These are phyloP conservation scores for Moringa oleifera DNA, from an alignment of 345 rosid genomes.

Conservation along the genomic window DNA sequence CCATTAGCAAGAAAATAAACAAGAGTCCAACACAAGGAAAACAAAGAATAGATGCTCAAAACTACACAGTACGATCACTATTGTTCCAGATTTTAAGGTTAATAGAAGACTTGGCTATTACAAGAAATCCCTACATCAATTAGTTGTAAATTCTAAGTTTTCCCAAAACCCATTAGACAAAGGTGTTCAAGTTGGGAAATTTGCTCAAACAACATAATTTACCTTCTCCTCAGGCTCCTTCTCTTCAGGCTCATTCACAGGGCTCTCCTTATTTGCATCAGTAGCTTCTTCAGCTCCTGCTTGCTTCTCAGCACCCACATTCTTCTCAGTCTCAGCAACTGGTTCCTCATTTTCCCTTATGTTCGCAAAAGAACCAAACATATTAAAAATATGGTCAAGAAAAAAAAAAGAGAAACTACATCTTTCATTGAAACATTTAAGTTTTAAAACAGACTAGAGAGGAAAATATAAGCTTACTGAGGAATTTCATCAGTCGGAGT, in stretches of 20 bases:
- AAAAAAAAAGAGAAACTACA: not conserved
- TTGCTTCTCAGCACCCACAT: slow-evolving; percentile 48
- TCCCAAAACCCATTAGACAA: too few relatives aligned
- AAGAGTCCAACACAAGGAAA: too few relatives aligned
- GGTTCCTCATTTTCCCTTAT: slow-evolving; percentile 67
- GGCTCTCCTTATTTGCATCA: slow-evolving; percentile 67
- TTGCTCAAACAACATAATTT: not conserved
- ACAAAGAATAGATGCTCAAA: too few relatives aligned
- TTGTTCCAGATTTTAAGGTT: too few relatives aligned
- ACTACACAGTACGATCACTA: too few relatives aligned
- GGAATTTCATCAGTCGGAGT: slow-evolving; percentile 65
- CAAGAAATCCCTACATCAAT: too few relatives aligned
- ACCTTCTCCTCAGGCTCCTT: slow-evolving; percentile 94
- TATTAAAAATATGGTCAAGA: not conserved
- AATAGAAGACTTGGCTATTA: too few relatives aligned
- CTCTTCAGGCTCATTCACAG: slow-evolving; percentile 50
- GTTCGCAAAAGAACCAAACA: slow-evolving; percentile 4
- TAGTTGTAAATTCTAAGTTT: too few relatives aligned
- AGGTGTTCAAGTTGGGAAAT: too few relatives aligned
- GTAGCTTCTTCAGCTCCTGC: slow-evolving; percentile 52
- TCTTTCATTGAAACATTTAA: not conserved
- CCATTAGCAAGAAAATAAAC: too few relatives aligned
- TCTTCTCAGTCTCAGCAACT: slow-evolving; percentile 47
- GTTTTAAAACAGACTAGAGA: not conserved
- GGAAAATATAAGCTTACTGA: slow-evolving; percentile 40